These are phyloP conservation scores for Salvia sclarea DNA, from an alignment of 305 asterid genomes.

Conservation along the genomic window DNA sequence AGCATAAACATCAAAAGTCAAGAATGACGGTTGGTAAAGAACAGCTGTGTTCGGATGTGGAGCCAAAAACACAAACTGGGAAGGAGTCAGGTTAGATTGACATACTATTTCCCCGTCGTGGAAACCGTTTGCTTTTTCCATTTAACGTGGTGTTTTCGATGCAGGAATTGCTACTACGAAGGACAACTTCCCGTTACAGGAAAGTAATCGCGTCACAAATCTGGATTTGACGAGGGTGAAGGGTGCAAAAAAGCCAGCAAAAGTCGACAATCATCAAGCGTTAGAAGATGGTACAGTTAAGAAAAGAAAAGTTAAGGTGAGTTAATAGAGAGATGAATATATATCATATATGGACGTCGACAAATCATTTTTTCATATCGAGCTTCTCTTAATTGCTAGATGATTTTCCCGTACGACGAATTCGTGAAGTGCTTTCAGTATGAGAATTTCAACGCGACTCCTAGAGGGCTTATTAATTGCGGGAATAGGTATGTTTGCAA, in stretches of 20 bases:
- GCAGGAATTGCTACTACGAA: slow-evolving; percentile 52
- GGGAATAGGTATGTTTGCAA: slow-evolving; percentile 67
- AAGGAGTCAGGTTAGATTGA: slow-evolving; percentile 56
- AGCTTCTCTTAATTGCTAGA: slow-evolving; percentile 48
- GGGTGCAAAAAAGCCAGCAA: slow-evolving; percentile 53
- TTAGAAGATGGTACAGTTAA: slow-evolving; percentile 40
- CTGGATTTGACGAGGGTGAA: slow-evolving; percentile 51
- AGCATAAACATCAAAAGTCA: slow-evolving; percentile 48
- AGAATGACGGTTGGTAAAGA: slow-evolving; percentile 47
- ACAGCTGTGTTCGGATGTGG: slow-evolving; percentile 43
- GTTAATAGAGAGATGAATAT: slow-evolving; percentile 22
- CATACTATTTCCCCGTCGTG: not conserved
- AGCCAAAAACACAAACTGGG: slow-evolving; percentile 35
- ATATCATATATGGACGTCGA: slow-evolving; percentile 20
- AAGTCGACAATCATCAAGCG: slow-evolving; percentile 45
- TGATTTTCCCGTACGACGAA: slow-evolving; percentile 88
- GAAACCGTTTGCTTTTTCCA: slow-evolving; percentile 22
- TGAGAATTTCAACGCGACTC: slow-evolving; percentile 54
- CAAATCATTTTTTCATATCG: slow-evolving; percentile 12
- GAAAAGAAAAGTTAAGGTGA: slow-evolving; percentile 64
- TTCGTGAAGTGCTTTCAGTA: slow-evolving; percentile 70
- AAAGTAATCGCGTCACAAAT: slow-evolving; percentile 42
- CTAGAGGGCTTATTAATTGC: slow-evolving; percentile 78
- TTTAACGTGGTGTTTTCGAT: slow-evolving; percentile 35
- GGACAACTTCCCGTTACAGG: slow-evolving; percentile 50